phyloP scores from a whole-genome alignment of 2,329 filamentous ascomycete genomes.

The Botrytis aclada region DNA sequence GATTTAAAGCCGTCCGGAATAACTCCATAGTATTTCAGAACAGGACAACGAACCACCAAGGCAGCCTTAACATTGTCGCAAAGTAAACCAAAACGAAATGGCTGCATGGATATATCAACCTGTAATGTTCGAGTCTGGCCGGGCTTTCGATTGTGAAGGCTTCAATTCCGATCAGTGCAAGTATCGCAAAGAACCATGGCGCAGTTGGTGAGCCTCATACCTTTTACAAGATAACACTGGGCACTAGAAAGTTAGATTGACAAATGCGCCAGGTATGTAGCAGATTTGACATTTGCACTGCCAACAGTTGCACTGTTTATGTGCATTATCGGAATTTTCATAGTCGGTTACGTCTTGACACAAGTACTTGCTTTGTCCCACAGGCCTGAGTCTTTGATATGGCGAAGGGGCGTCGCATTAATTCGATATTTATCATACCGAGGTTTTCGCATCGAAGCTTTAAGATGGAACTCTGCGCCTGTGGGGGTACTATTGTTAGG shows the following conservation, averaged over 20 bases:
- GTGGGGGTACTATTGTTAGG: not conserved
- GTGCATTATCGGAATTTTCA: not conserved
- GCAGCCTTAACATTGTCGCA: not conserved
- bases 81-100: not conserved
- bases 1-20: not conserved
- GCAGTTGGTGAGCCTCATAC: not conserved
- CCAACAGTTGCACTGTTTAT: not conserved
- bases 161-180: not conserved
- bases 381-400: not conserved
- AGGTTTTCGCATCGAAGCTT: not conserved
- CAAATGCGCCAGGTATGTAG: not conserved
- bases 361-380: not conserved
- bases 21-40: not conserved
- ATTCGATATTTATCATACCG: not conserved
- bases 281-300: not conserved
- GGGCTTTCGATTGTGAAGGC: not conserved
- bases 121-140: not conserved
- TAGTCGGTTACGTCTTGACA: not conserved
- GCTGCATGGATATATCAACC: not conserved
- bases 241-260: not conserved
- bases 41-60: not conserved
- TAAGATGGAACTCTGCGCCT: not conserved
- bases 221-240: not conserved
- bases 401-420: not conserved
- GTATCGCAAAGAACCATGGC: not conserved